Percentiles rank a stretch among this genome's conserved stretches.
phyloP scores from a whole-genome alignment of 192 early-diverging fungal genomes.

The Allomyces macrogynus region DNA sequence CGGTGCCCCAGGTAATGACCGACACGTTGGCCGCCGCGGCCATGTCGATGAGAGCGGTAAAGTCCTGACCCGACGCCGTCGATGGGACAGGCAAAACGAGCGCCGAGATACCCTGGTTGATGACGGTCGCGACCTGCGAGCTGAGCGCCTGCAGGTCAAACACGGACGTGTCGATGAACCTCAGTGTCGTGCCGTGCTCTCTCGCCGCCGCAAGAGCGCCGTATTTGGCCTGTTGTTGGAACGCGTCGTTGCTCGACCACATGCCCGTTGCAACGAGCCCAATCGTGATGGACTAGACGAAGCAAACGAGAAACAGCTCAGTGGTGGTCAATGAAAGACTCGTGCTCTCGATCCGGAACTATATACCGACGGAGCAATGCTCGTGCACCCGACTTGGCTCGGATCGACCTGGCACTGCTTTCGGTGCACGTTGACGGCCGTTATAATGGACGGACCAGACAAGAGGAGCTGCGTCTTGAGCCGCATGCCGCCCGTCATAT shows the following conservation, averaged over 20 bases:
- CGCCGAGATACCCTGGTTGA: neutral
- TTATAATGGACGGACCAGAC: neutral
- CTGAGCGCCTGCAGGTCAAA: neutral
- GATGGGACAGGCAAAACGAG: neutral
- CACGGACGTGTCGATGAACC: neutral
- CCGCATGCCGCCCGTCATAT: neutral
- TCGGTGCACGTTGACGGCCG: neutral
- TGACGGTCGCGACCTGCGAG: neutral
- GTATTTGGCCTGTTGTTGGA: neutral
- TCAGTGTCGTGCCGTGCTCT: neutral
- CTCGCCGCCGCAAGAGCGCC: neutral
- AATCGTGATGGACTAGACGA: neutral
- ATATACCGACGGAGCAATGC: no score
- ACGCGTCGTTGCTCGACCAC: neutral
- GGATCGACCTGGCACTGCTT: no score
- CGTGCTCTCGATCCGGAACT: no score
- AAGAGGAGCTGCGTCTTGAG: neutral
- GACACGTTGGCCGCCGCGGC: neutral
- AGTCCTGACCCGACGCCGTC: neutral
- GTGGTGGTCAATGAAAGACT: no score
- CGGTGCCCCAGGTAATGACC: neutral
- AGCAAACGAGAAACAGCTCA: no score
- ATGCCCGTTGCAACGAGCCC: neutral
- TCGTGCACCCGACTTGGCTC: no score
- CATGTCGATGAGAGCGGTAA: neutral